Base-by-base conservation (phyloP, 2,329 filamentous ascomycete species). In the Calonectria naviculata region DNA sequence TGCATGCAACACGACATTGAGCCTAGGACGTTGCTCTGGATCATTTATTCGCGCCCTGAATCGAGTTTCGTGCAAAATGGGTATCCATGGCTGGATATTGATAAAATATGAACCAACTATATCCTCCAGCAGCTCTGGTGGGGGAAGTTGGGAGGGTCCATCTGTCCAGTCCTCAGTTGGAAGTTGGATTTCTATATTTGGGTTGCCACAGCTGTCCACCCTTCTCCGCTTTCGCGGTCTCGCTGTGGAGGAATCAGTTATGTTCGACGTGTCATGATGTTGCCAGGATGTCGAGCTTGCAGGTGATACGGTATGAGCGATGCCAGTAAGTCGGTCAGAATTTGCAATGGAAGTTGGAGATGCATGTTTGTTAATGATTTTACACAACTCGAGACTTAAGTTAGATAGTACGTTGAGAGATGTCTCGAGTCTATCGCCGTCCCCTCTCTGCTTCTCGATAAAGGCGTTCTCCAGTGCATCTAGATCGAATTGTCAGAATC, bases 51-150 rank as follows among this genome's bases (percentile, higher is more conserved):
- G 74, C 1, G 71, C 67, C 6, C 75, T 58, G 44, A 77, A 77
- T 0, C 73, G 73, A 0, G 75, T 77, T n/a, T 77, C 75, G 10
- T 77, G 75, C 0, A 77, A 34, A 0, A 77, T 68, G 0, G 75
- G 75, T 34, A 77, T 75, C 75, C 75, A 77, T 36, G 75, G 75
- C 29, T 77, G 75, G 5, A 77, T 70, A 5, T 73, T 5, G 4
- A 46, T 68, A 28, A 77, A 77, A n/a, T 77, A 77, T 0, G 75
- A 70, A 4, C 68, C 73, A 28, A 77, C 68, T 6, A 77, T 68
- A 2, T 77, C 75, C 29, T 77, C 75, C 0, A 77, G 41, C 0
- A 77, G 34, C 1, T 76, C 75, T 1, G 74, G 69, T 0, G 72
- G 72, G 1, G 74, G 75, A 0, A 77, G 12, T 4, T 73, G 71